Percentiles rank a stretch among this genome's conserved stretches.
Conservation (phyloP, 2,329 filamentous ascomycete genomes). For the Curvularia eragrostidis region DNA sequence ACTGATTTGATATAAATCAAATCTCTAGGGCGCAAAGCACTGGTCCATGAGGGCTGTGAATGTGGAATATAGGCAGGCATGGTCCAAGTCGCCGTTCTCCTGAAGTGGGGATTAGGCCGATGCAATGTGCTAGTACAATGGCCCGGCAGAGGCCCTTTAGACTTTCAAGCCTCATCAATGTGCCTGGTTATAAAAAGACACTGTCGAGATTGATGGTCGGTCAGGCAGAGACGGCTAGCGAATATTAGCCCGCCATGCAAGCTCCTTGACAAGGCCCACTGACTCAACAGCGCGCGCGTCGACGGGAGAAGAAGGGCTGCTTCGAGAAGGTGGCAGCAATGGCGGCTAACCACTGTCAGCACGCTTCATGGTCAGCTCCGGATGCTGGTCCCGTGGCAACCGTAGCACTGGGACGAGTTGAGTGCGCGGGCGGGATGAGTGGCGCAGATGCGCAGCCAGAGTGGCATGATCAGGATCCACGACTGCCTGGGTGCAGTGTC, state of each 20-base stretch:
- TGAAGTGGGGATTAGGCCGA: constrained; percentile 43
- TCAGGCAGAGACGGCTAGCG: constrained; percentile 33
- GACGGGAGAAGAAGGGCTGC: constrained; percentile 28
- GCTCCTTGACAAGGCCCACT: constrained; percentile 15
- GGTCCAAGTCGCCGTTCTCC: constrained; percentile 25
- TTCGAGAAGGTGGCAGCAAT: constrained; percentile 36
- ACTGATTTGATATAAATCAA: background rate
- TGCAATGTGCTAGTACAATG: constrained; percentile 39
- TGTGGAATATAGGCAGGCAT: constrained; percentile 28
- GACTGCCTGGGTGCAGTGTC: constrained; percentile 1
- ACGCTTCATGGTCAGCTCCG: constrained; percentile 7
- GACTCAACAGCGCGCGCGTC: constrained; percentile 20
- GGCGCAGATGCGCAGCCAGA: constrained; percentile 9
- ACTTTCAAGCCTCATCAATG: constrained; percentile 43
- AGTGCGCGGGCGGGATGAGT: constrained; percentile 13
- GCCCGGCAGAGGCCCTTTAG: constrained; percentile 31
- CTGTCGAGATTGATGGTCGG: constrained; percentile 29
- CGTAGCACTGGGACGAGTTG: constrained; percentile 12
- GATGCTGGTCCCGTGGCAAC: constrained; percentile 22
- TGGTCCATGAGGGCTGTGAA: constrained; percentile 9
- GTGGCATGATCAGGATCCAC: constrained; percentile 16
- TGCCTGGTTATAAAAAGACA: constrained; percentile 22
- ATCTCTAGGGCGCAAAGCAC: constrained; percentile 1
- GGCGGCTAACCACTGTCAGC: constrained; percentile 22
- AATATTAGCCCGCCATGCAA: constrained; percentile 30